phyloP scores from a whole-genome alignment of 164 flowering plant genomes.

The Houttuynia cordata region DNA sequence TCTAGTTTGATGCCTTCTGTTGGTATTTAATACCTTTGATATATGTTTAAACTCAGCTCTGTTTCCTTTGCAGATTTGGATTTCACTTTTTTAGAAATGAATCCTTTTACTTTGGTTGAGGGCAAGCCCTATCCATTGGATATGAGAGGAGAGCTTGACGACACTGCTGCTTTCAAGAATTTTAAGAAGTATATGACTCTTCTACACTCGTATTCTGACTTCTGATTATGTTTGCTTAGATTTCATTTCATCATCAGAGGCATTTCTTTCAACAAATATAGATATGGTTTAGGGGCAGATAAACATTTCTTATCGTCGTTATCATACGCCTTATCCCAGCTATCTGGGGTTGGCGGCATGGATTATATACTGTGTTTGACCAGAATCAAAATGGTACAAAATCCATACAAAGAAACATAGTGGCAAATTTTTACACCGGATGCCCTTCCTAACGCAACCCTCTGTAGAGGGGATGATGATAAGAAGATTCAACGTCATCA shows the following conservation, averaged over 20 bases:
- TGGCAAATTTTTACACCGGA: too few species aligned
- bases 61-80: constrained; percentile 49
- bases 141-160: constrained; percentile 92
- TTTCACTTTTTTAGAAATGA: constrained; percentile 88
- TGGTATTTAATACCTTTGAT: background rate
- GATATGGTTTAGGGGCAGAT: background rate
- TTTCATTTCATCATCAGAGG: background rate
- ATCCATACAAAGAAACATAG: too few species aligned
- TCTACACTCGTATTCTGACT: background rate
- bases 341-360: too few species aligned
- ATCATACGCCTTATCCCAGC: too few species aligned
- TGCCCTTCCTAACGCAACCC: too few species aligned
- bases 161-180: constrained; percentile 89
- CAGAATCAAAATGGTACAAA: too few species aligned
- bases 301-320: too few species aligned
- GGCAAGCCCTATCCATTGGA: constrained; percentile 85
- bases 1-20: background rate
- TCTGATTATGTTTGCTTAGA: background rate
- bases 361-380: too few species aligned
- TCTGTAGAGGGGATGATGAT: too few species aligned
- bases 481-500: too few species aligned
- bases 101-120: constrained; percentile 76
- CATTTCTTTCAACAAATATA: background rate
- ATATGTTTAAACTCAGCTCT: background rate
- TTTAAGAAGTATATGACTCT: constrained; percentile 67